Percentiles rank a stretch among this genome's conserved stretches.
These are phyloP conservation scores for Yarrowia sp. DNA, from an alignment of 805 yeast genomes.

Conservation along the genomic window DNA sequence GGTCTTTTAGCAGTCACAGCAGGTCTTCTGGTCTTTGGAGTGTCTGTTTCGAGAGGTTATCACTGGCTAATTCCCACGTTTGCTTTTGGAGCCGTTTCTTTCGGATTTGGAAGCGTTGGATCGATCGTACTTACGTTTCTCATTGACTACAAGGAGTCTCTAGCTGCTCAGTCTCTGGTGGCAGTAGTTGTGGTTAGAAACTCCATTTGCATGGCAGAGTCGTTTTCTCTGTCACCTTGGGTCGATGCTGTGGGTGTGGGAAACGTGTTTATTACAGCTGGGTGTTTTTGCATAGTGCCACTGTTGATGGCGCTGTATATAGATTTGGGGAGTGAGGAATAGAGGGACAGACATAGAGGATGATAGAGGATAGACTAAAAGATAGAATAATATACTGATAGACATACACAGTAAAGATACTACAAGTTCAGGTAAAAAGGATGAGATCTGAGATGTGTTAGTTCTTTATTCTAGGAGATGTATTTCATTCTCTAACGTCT, in stretches of 20 bases:
- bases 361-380: too few relatives aligned
- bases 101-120: constrained; percentile 45
- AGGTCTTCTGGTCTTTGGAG: constrained; percentile 29
- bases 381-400: not conserved
- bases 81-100: constrained; percentile 28
- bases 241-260: not conserved
- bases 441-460: too few relatives aligned
- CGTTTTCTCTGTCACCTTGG: not conserved
- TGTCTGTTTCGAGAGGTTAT: constrained; percentile 24
- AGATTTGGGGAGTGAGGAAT: not conserved
- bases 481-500: too few relatives aligned
- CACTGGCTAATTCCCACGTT: constrained; percentile 28
- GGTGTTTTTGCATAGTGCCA: not conserved
- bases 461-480: too few relatives aligned
- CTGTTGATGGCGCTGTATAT: not conserved
- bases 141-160: constrained; percentile 53
- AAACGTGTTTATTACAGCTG: not conserved
- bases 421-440: too few relatives aligned
- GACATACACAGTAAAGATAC: not conserved
- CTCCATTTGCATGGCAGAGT: constrained; percentile 39
- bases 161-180: constrained; percentile 53
- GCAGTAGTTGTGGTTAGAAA: constrained; percentile 56
- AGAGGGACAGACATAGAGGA: not conserved
- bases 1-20: constrained; percentile 26
- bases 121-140: constrained; percentile 53